Percentiles rank a stretch among this genome's conserved stretches.
These are phyloP conservation scores for Lycium ferocissimum DNA, from an alignment of 257 asterid species.

Conservation along the genomic window DNA sequence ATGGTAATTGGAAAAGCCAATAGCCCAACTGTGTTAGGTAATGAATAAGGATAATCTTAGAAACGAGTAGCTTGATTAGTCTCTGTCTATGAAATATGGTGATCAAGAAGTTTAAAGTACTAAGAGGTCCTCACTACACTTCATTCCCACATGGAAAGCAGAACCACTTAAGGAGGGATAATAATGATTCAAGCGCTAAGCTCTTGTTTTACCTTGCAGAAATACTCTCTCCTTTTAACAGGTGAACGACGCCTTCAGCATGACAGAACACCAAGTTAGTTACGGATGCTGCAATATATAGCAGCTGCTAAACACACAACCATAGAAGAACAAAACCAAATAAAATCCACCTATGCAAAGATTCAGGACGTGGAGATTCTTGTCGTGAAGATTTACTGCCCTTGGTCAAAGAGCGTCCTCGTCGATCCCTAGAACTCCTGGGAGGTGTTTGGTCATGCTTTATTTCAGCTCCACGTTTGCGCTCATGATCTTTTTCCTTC, in stretches of 20 bases:
- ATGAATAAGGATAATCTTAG: neutral
- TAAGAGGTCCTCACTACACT: constrained; percentile 38
- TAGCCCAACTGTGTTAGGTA: neutral
- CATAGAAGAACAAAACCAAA: constrained; percentile 60
- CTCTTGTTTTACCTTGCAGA: constrained; percentile 93
- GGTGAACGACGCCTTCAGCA: constrained; percentile 99
- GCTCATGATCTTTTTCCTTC: constrained; percentile 73
- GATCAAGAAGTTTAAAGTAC: constrained; percentile 14
- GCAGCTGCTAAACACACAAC: constrained; percentile 69
- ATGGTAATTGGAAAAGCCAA: constrained; percentile 12
- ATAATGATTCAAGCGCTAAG: constrained; percentile 51
- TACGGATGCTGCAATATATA: constrained; percentile 63
- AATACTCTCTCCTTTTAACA: constrained; percentile 88
- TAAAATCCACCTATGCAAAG: constrained; percentile 87
- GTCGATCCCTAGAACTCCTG: constrained; percentile 78
- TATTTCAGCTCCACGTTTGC: constrained; percentile 64
- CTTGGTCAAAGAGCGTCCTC: constrained; percentile 74
- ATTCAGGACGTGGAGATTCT: constrained; percentile 87
- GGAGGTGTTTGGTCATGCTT: constrained; percentile 77
- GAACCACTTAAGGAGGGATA: constrained; percentile 37
- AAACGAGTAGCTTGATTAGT: constrained; percentile 11
- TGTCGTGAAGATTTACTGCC: constrained; percentile 69
- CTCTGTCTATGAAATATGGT: neutral
- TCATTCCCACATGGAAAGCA: constrained; percentile 11
- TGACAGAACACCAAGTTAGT: constrained; percentile 83